Evolutionary conservation across 257 asterid species (phyloP).

Genomic region (Solanum okadae): DNA sequence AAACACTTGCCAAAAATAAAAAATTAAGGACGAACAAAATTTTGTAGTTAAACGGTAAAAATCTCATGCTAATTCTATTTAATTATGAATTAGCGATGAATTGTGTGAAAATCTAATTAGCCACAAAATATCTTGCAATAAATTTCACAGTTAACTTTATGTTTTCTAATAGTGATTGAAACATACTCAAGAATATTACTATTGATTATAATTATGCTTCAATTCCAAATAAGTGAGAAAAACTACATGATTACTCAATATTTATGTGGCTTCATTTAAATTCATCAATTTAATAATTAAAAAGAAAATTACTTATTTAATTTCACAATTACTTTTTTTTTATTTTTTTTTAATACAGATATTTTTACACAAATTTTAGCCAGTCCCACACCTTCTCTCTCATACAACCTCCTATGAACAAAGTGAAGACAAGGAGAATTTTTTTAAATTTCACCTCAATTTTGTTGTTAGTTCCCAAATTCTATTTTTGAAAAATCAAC

Average conservation of each 20-base stretch:
- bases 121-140: too few relatives aligned
- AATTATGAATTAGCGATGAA: too few relatives aligned
- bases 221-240: not conserved
- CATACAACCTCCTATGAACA: not conserved
- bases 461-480: not conserved
- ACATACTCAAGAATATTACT: not conserved
- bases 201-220: not conserved
- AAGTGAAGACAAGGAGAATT: not conserved
- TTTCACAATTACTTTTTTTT: not conserved
- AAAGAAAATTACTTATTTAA: not conserved
- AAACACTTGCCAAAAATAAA: too few relatives aligned
- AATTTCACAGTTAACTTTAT: too few relatives aligned
- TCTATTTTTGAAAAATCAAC: not conserved
- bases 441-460: too few relatives aligned
- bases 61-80: too few relatives aligned
- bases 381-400: not conserved
- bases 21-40: not conserved
- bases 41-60: not conserved
- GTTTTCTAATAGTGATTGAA: too few relatives aligned
- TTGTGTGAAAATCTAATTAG: not conserved
- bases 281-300: not conserved
- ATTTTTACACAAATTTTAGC: not conserved
- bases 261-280: not conserved
- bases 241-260: not conserved
- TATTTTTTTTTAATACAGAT: not conserved